These are phyloP conservation scores for Simmondsia chinensis DNA, from an alignment of 148 eudicot genomes.

Conservation along the genomic window DNA sequence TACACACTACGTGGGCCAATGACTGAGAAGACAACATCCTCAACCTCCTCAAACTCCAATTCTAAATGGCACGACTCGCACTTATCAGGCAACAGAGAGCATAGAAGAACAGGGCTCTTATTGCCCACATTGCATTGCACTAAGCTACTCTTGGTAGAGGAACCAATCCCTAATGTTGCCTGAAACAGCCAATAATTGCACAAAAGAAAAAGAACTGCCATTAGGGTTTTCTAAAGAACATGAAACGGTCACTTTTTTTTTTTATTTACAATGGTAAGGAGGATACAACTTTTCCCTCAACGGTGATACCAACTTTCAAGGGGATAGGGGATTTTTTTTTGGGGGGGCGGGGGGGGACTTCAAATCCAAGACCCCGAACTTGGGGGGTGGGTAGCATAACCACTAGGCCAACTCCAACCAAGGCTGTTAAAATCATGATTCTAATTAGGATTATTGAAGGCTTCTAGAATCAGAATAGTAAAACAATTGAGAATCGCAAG, in stretches of 20 bases:
- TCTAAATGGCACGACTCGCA: slow-evolving; percentile 68
- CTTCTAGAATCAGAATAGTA: too few species aligned
- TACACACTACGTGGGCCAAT: slow-evolving; percentile 74
- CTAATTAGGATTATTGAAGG: too few species aligned
- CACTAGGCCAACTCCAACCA: too few species aligned
- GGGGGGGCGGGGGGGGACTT: not conserved
- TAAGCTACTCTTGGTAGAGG: slow-evolving; percentile 34
- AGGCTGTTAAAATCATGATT: too few species aligned
- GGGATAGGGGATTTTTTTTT: too few species aligned
- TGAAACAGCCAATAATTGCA: slow-evolving; percentile 3
- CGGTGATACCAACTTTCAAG: too few species aligned
- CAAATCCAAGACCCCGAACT: too few species aligned
- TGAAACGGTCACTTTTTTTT: not conserved
- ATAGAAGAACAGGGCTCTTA: slow-evolving; percentile 74
- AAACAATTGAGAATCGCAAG: too few species aligned
- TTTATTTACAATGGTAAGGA: too few species aligned
- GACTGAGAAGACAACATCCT: slow-evolving; percentile 69
- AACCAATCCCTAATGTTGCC: slow-evolving; percentile 76
- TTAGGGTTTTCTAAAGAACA: not conserved
- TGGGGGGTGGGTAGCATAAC: too few species aligned
- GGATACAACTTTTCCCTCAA: too few species aligned
- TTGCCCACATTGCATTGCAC: slow-evolving; percentile 86
- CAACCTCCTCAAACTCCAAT: slow-evolving; percentile 83
- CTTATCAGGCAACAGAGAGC: slow-evolving; percentile 64
- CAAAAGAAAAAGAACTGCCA: not conserved